Evolutionary conservation across 768 basidiomycete genomes (phyloP).

Genomic region (Kwoniella bestiolae): DNA sequence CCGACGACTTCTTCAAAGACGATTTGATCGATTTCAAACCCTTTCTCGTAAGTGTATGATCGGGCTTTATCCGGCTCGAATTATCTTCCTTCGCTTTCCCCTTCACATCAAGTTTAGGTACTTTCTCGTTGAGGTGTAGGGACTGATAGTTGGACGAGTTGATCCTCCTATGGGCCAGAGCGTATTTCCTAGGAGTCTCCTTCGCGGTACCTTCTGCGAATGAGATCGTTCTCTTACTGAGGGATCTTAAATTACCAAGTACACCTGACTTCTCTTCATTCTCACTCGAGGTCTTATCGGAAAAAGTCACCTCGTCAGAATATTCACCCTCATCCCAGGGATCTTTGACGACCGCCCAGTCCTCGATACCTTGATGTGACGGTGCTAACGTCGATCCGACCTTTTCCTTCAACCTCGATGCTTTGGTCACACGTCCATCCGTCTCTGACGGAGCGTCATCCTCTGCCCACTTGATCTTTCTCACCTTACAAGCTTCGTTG

Average conservation of each 20-base stretch:
- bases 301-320: slow-evolving; percentile 17
- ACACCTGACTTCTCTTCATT: background rate
- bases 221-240: slow-evolving; percentile 1
- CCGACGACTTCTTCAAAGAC: background rate
- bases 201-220: background rate
- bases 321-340: slow-evolving; percentile 24
- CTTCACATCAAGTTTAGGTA: background rate
- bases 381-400: background rate
- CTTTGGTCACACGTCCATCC: background rate
- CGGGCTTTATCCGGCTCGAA: background rate
- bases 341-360: background rate
- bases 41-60: slow-evolving; percentile 11
- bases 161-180: slow-evolving; percentile 19
- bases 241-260: background rate
- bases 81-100: background rate
- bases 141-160: slow-evolving; percentile 1
- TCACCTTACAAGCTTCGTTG: slow-evolving; percentile 19
- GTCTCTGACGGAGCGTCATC: background rate
- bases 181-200: slow-evolving; percentile 19
- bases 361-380: background rate
- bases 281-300: background rate
- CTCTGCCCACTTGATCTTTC: slow-evolving; percentile 34
- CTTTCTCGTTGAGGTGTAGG: background rate
- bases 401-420: background rate
- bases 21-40: slow-evolving; percentile 1